Conservation (phyloP, 352 stramenopile species). For the Phytophthora europaea region DNA sequence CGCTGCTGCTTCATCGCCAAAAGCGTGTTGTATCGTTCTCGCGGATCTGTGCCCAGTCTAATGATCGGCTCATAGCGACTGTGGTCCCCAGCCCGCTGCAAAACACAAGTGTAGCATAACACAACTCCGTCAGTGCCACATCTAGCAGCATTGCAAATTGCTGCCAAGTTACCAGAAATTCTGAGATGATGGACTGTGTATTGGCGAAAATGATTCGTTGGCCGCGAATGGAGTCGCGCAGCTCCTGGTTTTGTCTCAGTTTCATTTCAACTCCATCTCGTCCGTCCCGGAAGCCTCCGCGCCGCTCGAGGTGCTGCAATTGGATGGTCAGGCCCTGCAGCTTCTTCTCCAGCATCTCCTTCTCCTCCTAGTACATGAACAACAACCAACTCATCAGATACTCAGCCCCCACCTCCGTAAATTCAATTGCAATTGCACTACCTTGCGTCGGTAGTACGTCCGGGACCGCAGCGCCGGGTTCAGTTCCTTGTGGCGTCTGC, state of each 20-base stretch:
- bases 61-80: slow-evolving; percentile 48
- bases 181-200: slow-evolving; percentile 42
- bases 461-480: slow-evolving; percentile 27
- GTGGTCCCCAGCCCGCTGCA: slow-evolving; percentile 41
- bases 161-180: slow-evolving; percentile 42
- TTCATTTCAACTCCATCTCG: slow-evolving; percentile 18
- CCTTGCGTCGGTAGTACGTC: slow-evolving; percentile 44
- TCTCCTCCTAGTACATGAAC: slow-evolving; percentile 39
- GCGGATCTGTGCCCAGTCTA: slow-evolving; percentile 38
- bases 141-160: background rate
- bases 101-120: background rate
- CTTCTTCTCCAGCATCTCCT: slow-evolving; percentile 45
- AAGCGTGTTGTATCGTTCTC: slow-evolving; percentile 44
- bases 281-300: slow-evolving; percentile 16
- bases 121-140: slow-evolving; percentile 3
- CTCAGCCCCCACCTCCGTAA: background rate
- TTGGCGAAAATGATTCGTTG: slow-evolving; percentile 52
- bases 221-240: slow-evolving; percentile 43
- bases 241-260: slow-evolving; percentile 37
- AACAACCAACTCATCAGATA: background rate
- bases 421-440: slow-evolving; percentile 1
- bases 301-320: slow-evolving; percentile 34
- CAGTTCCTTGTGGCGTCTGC: slow-evolving; percentile 16
- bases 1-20: slow-evolving; percentile 49
- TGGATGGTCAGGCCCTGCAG: slow-evolving; percentile 37